Percentiles rank a stretch among this genome's conserved stretches.
Evolutionary conservation across 176 grass and related monocot genomes (phyloP).

Genomic region (Paspalum vaginatum): DNA sequence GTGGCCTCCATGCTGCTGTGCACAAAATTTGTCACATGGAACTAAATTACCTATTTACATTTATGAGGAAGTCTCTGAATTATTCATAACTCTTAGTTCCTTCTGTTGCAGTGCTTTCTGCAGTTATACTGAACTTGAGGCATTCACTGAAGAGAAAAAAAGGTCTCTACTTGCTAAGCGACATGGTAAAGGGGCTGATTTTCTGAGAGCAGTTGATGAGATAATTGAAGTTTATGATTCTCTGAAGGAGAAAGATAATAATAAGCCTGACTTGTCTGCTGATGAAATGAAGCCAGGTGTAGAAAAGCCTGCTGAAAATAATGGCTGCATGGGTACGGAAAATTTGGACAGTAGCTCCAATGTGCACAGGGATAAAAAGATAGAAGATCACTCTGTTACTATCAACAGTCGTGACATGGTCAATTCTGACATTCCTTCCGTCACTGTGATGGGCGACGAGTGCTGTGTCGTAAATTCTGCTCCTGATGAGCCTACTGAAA

Average conservation of each 20-base stretch:
- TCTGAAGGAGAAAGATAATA: conserved; percentile 62
- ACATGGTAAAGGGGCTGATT: conserved; percentile 96
- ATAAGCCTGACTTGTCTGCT: conserved; percentile 42
- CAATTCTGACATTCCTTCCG: conserved; percentile 45
- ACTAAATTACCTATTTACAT: background rate
- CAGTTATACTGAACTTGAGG: conserved; percentile 92
- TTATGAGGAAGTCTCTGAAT: conserved; percentile 3
- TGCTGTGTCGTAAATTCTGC: conserved; percentile 59
- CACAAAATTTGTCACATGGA: background rate
- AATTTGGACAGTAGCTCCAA: conserved; percentile 41
- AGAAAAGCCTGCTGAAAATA: conserved; percentile 45
- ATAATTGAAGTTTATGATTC: conserved; percentile 88
- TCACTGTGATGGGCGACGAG: conserved; percentile 27
- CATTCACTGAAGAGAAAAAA: conserved; percentile 96
- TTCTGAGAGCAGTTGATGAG: conserved; percentile 90
- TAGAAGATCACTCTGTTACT: conserved; percentile 28
- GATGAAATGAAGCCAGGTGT: conserved; percentile 36
- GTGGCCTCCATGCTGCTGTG: background rate
- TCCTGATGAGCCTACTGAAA: conserved; percentile 62
- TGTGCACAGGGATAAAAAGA: conserved; percentile 39
- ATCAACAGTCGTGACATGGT: conserved; percentile 24
- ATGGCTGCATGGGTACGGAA: conserved; percentile 28
- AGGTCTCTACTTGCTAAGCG: conserved; percentile 72
- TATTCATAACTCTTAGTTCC: conserved; percentile 32
- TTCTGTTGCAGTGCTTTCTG: conserved; percentile 87